A percentile compares a stretch with the other conserved stretches of the same genome.
phyloP scores from a whole-genome alignment of 176 grass and related monocot genomes.

The Bothriochloa decipiens region DNA sequence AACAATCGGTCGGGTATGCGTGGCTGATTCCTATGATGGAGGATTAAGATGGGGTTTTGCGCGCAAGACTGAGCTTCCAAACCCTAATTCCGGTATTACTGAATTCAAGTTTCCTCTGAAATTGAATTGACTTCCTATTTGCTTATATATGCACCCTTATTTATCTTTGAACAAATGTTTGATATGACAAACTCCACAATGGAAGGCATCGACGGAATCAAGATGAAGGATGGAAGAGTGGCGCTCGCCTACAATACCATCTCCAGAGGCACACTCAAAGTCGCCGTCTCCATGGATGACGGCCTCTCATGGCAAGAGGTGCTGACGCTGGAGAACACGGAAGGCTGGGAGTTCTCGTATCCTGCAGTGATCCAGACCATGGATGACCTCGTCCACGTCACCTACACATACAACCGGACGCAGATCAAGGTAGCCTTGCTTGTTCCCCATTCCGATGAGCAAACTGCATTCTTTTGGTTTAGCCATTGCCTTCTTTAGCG shows the following conservation, averaged over 20 bases:
- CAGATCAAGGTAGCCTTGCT: slow-evolving; percentile 53
- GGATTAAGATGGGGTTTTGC: slow-evolving; percentile 74
- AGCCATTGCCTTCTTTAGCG: neutral
- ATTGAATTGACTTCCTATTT: neutral
- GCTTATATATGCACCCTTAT: neutral
- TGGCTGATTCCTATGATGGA: slow-evolving; percentile 68
- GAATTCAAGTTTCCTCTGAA: neutral
- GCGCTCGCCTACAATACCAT: slow-evolving; percentile 58
- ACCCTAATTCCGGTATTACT: slow-evolving; percentile 78
- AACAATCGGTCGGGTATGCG: slow-evolving; percentile 55
- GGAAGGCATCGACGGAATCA: slow-evolving; percentile 63
- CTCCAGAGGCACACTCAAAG: slow-evolving; percentile 55
- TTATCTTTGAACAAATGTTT: neutral
- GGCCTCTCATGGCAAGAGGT: slow-evolving; percentile 60
- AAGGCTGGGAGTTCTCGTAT: slow-evolving; percentile 65
- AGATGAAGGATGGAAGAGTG: slow-evolving; percentile 65
- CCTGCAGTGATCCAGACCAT: slow-evolving; percentile 57
- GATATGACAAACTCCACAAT: neutral
- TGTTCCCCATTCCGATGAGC: neutral
- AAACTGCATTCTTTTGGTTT: neutral
- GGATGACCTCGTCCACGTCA: slow-evolving; percentile 58
- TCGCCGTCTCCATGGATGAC: slow-evolving; percentile 49
- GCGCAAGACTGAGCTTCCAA: slow-evolving; percentile 63
- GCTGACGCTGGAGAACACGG: slow-evolving; percentile 48
- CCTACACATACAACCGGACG: slow-evolving; percentile 67